Conservation (phyloP, 2,329 filamentous ascomycete genomes). For the Fusarium avenaceum region DNA sequence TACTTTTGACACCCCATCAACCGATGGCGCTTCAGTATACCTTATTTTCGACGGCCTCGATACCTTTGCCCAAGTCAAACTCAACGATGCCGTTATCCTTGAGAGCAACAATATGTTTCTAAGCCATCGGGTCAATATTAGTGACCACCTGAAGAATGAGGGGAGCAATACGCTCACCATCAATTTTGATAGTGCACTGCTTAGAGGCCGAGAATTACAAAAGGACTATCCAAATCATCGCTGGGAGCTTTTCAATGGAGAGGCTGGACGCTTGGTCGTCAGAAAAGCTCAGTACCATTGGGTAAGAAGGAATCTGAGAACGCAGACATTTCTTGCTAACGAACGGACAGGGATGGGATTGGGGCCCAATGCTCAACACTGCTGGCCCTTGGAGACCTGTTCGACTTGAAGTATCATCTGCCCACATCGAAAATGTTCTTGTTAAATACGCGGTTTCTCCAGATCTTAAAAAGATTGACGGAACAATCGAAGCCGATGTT, state of each 20-base stretch:
- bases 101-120: constrained; percentile 15
- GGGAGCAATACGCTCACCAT: neutral
- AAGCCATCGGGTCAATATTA: constrained; percentile 4
- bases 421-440: neutral
- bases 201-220: neutral
- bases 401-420: neutral
- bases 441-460: neutral
- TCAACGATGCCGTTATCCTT: neutral
- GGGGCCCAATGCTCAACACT: constrained; percentile 5
- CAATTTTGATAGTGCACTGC: constrained; percentile 1
- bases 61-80: constrained; percentile 5
- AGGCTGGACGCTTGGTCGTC: constrained; percentile 1
- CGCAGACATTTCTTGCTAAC: neutral
- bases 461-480: neutral
- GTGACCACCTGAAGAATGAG: neutral
- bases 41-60: constrained; percentile 4
- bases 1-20: neutral
- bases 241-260: constrained; percentile 13
- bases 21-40: neutral
- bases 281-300: constrained; percentile 10
- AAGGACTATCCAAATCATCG: constrained; percentile 3
- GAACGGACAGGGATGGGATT: constrained; percentile 2
- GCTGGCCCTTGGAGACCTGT: constrained; percentile 13
- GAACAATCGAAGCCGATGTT: neutral
- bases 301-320: neutral